These are phyloP conservation scores for Leucocoprinus sp. DNA, from an alignment of 768 basidiomycete genomes.

Conservation along the genomic window DNA sequence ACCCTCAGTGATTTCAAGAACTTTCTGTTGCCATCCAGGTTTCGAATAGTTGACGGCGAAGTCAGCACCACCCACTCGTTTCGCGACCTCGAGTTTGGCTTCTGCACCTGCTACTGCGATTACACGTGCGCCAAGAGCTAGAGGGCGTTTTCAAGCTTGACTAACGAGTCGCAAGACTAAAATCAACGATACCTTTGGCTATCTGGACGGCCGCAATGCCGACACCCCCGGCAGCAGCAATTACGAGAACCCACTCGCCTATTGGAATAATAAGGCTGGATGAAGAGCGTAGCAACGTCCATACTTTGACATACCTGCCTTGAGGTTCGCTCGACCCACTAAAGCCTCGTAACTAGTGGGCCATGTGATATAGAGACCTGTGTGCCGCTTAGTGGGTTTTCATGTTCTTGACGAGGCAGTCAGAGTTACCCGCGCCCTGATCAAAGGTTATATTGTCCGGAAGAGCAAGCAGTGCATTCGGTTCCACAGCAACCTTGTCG, in stretches of 20 bases:
- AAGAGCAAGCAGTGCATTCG: conserved; percentile 47
- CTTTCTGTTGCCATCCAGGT: conserved; percentile 83
- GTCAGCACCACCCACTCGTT: conserved; percentile 75
- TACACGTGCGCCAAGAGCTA: conserved; percentile 86
- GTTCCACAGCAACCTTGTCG: conserved; percentile 59
- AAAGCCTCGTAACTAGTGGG: conserved; percentile 92
- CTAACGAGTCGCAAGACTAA: neutral
- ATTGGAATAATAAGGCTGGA: neutral
- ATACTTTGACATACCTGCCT: conserved; percentile 45
- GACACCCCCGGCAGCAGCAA: conserved; percentile 94
- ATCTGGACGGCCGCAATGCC: conserved; percentile 89
- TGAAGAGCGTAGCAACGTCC: neutral
- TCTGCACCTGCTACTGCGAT: conserved; percentile 86
- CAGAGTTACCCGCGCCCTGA: conserved; percentile 65
- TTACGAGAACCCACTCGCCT: conserved; percentile 91
- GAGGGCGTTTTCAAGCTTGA: neutral
- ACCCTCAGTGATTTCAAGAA: conserved; percentile 72
- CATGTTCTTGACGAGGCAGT: neutral
- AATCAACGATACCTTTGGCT: conserved; percentile 62
- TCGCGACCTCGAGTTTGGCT: conserved; percentile 73
- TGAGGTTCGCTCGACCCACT: conserved; percentile 73
- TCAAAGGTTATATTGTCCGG: conserved; percentile 75
- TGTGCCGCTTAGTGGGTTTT: neutral
- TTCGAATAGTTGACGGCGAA: conserved; percentile 71
- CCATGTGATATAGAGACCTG: conserved; percentile 82